A percentile compares a stretch with the other conserved stretches of the same genome.
Evolutionary conservation across 2,329 filamentous ascomycete genomes (phyloP).

Genomic region (Aspergillus hiratsukae): DNA sequence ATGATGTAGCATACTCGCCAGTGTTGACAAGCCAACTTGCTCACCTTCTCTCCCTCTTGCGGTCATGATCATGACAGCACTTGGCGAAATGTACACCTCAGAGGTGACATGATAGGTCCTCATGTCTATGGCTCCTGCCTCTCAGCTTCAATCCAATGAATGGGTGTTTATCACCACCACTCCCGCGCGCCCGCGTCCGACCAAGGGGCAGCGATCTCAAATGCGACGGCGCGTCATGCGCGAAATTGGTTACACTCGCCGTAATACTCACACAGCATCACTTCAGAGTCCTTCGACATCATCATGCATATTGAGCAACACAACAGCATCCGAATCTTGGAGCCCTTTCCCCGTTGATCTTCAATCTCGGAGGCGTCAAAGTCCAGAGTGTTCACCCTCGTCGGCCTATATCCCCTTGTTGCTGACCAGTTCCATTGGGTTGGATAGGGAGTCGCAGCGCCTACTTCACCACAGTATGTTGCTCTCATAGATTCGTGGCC

Average conservation of each 20-base stretch:
- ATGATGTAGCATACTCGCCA: neutral
- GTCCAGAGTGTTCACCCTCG: neutral
- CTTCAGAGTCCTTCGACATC: neutral
- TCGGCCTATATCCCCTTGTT: neutral
- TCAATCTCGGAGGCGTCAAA: neutral
- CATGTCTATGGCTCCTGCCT: neutral
- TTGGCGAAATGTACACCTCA: neutral
- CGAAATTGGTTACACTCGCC: neutral
- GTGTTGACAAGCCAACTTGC: neutral
- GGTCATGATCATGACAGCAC: neutral
- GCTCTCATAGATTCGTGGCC: neutral
- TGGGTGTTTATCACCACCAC: neutral
- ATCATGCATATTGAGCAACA: neutral
- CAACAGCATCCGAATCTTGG: neutral
- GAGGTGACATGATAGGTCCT: neutral
- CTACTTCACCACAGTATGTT: neutral
- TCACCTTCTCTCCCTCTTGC: neutral
- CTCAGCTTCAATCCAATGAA: neutral
- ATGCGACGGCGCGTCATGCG: neutral
- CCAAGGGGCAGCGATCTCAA: neutral
- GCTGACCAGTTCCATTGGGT: no score
- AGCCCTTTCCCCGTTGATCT: neutral
- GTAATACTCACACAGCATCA: neutral
- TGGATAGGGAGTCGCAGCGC: neutral
- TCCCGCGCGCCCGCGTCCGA: neutral